Base-by-base conservation (phyloP, 202 grass and related monocot species). In the Miscanthus sacchariflorus region DNA sequence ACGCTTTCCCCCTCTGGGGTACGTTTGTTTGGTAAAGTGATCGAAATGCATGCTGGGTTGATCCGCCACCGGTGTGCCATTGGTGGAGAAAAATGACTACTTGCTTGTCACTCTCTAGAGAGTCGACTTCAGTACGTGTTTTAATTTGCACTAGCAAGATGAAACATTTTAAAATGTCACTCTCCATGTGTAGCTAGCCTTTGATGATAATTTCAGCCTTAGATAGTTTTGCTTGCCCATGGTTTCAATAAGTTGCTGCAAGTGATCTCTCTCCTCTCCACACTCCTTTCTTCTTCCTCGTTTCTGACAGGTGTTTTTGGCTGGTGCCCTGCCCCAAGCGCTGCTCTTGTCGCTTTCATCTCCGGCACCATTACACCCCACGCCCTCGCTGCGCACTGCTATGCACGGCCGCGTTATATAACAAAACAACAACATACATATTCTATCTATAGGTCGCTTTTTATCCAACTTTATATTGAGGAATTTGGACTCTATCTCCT, bases 1-100 rank as follows among this genome's bases (percentile, higher is more conserved):
- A 63, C 24, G 43, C 27, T 77, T 68, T 25, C 59, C 14, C 70
- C 9, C 19, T 56, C 15, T 64, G 38, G 43, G 61, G 23, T 65
- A 65, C 61, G 61, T 65, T 27, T 18, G 27, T 44, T 25, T 83
- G 65, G 23, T 40, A 75, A 76, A 66, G 25, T 48, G 54, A 36
- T 30, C 28, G 28, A 30, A 84, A 46, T 28, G 39, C 73, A n/a
- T 33, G 52, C 74, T 65, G 21, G 65, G 61, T 78, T 78, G 13
- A 33, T 68, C 13, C 13, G 27, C 81, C 71, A 46, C 49, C 19
- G 35, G 6, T 25, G 50, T 74, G 70, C 5, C 25, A 19, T 64
- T 84, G 46, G 65, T 68, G 27, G 27, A 68, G 65, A 33, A 17
- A 68, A 68, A 68, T 68, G 65, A 33, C 27, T 15, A 68, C 12